Evolutionary conservation across 805 yeast species (phyloP), one percentile per base, ranked within the genome.

Genomic region (Candida rishiriensis): DNA sequence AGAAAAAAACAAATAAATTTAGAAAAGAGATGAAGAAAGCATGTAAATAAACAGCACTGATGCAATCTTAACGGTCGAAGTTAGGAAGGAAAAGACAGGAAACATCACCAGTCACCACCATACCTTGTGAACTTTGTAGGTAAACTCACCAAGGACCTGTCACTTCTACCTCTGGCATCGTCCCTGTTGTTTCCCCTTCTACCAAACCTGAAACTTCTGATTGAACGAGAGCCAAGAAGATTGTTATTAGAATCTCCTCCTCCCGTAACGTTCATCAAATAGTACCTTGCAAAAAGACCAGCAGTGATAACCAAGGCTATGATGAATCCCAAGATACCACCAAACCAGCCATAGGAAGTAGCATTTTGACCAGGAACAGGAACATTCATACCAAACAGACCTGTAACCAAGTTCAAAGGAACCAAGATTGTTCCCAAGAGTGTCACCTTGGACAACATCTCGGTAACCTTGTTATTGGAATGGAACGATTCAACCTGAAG

Each of bases 381-480:
- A 15, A 91, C 98, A 64, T 91, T 91, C 99, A 91, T 91, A 57
- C 97, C 97, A 66, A 91, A 91, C 50, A 90, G 60, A 62, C 97
- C 96, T 2, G 97, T 88, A 37, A 91, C 75, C 46, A 91, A 70
- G 62, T 91, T 91, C 72, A 91, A 74, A 13, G 98, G 98, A 50
- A 91, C 85, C 29, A 91, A 70, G 56, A 91, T 73, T 0, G 97
- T 89, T 75, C 97, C 98, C 31, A 91, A 70, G 47, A 91, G 57
- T 0, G 99, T 90, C 21, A 90, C 96, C 59, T 86, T 85, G 29
- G 96, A 87, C 43, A 91, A 72, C 76, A 91, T 83, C 53, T 81
- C 86, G 1, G 97, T 89, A 33, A 87, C 89, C 53, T 81, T 81
- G 59, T 88, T 83, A 61, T 87, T 89, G 34, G 96, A 78, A 57